Percentiles rank a stretch among this genome's conserved stretches.
Conservation (phyloP, 202 grass and related monocot genomes). For the Eragrostis tef region DNA sequence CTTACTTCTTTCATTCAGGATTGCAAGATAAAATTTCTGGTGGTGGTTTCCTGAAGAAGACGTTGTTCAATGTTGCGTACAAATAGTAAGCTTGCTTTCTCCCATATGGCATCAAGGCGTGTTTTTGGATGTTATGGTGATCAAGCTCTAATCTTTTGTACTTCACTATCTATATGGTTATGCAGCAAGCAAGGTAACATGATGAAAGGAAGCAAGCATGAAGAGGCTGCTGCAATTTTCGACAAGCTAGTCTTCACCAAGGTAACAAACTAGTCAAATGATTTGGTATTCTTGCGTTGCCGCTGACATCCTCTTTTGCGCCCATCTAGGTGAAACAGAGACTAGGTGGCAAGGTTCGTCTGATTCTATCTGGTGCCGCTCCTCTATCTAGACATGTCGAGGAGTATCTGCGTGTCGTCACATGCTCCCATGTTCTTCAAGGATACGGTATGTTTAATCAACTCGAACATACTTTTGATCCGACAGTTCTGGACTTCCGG, state of each 20-base stretch:
- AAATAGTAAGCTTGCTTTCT: conserved; percentile 68
- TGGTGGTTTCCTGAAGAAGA: conserved; percentile 76
- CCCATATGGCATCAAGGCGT: conserved; percentile 21
- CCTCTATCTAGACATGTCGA: conserved; percentile 84
- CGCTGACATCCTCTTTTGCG: conserved; percentile 32
- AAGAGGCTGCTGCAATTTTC: conserved; percentile 74
- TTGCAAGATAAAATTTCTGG: conserved; percentile 81
- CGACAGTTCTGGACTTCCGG: not conserved
- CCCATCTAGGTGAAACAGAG: conserved; percentile 69
- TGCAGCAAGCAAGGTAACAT: conserved; percentile 88
- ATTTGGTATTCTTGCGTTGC: not conserved
- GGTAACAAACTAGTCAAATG: conserved; percentile 51
- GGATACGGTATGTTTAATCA: conserved; percentile 77
- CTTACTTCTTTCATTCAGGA: conserved; percentile 56
- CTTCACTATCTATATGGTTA: conserved; percentile 8
- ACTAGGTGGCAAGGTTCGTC: conserved; percentile 72
- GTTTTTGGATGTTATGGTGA: conserved; percentile 26
- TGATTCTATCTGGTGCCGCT: conserved; percentile 91
- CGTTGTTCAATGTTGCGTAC: conserved; percentile 87
- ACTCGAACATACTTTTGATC: conserved; percentile 29
- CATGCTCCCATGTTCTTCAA: conserved; percentile 93
- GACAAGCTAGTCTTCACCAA: conserved; percentile 93
- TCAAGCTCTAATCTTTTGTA: conserved; percentile 39
- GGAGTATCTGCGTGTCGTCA: conserved; percentile 80
- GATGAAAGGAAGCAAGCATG: conserved; percentile 80